Conservation (phyloP, 2,329 filamentous ascomycete genomes). For the Ceratocystis ficicola region DNA sequence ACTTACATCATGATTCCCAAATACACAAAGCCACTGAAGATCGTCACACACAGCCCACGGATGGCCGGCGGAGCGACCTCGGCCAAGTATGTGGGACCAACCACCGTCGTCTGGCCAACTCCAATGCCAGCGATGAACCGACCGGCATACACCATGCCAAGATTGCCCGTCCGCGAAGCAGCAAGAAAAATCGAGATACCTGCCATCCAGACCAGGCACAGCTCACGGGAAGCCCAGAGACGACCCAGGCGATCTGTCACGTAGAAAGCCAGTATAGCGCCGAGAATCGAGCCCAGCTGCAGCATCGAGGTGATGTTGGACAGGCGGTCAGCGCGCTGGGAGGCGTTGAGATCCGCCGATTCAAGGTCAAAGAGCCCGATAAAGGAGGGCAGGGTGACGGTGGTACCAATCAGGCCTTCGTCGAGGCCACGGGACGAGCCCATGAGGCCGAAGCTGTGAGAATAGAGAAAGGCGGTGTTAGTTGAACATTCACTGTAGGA, state of each 20-base stretch:
- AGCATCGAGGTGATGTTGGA: slow-evolving; percentile 73
- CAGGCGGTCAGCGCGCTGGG: slow-evolving; percentile 54
- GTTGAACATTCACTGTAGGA: neutral
- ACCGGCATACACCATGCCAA: slow-evolving; percentile 50
- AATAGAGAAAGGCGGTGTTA: neutral
- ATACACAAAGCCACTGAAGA: slow-evolving; percentile 49
- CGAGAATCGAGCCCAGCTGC: slow-evolving; percentile 62
- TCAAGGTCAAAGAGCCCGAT: slow-evolving; percentile 42
- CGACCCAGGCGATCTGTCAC: slow-evolving; percentile 50
- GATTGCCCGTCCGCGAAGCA: slow-evolving; percentile 38
- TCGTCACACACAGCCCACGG: slow-evolving; percentile 58
- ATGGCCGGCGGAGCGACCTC: slow-evolving; percentile 58
- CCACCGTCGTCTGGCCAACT: slow-evolving; percentile 54
- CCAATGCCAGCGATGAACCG: slow-evolving; percentile 55
- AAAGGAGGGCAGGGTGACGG: slow-evolving; percentile 27
- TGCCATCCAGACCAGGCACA: slow-evolving; percentile 45
- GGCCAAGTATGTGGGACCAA: slow-evolving; percentile 59
- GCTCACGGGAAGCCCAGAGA: slow-evolving; percentile 48
- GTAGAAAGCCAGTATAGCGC: slow-evolving; percentile 51
- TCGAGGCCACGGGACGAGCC: slow-evolving; percentile 69
- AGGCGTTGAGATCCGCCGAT: slow-evolving; percentile 39
- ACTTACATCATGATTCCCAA: slow-evolving; percentile 54
- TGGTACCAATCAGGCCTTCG: slow-evolving; percentile 64
- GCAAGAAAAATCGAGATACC: slow-evolving; percentile 48
- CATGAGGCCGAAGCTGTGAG: slow-evolving; percentile 51